Conservation (phyloP, 2,329 filamentous ascomycete species). For the Paradendryphiella salina region DNA sequence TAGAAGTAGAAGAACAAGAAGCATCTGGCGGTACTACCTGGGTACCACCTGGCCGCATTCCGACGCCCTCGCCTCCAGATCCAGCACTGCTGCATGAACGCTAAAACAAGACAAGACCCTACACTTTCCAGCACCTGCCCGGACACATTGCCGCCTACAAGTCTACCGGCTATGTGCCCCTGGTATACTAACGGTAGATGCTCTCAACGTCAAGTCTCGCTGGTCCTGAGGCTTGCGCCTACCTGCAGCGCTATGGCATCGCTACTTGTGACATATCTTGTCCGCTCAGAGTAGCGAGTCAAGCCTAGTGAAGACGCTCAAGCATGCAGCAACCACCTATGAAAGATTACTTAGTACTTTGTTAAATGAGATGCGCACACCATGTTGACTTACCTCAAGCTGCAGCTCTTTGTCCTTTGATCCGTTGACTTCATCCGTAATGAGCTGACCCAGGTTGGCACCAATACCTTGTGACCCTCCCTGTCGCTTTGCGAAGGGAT, state of each 20-base stretch:
- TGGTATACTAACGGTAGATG: conserved; percentile 12
- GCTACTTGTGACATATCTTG: neutral
- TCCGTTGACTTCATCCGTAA: conserved; percentile 82
- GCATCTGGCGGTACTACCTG: conserved; percentile 4
- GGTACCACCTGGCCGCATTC: conserved; percentile 8
- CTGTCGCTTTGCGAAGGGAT: conserved; percentile 84
- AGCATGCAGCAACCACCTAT: conserved; percentile 83
- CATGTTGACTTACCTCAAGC: conserved; percentile 70
- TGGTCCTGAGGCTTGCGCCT: conserved; percentile 5
- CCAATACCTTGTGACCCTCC: conserved; percentile 81
- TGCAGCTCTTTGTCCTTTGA: conserved; percentile 94
- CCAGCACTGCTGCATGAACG: conserved; percentile 32
- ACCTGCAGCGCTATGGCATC: neutral
- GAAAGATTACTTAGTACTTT: conserved; percentile 24
- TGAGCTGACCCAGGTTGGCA: conserved; percentile 85
- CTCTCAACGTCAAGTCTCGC: conserved; percentile 14
- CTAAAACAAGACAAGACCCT: conserved; percentile 31
- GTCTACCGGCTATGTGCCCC: conserved; percentile 13
- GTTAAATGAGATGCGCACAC: neutral
- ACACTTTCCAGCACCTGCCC: conserved; percentile 11
- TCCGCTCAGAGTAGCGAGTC: conserved; percentile 80
- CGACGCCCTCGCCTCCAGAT: conserved; percentile 31
- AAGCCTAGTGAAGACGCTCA: conserved; percentile 96
- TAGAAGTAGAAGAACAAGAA: conserved; percentile 17
- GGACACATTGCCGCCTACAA: conserved; percentile 11